Conservation (phyloP, 2,329 filamentous ascomycete species). For the Knoxdaviesia proteae region DNA sequence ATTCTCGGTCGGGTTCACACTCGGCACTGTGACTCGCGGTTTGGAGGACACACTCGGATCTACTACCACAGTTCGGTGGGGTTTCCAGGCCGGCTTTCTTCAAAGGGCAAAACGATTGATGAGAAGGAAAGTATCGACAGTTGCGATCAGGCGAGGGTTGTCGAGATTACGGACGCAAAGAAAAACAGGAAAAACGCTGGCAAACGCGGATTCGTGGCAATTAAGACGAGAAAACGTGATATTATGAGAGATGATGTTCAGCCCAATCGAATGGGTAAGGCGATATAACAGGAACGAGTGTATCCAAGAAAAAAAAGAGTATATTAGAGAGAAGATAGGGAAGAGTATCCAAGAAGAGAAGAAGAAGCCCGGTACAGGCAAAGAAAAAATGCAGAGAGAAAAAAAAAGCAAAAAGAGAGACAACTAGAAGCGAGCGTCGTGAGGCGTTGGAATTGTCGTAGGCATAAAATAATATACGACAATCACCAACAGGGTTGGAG, state of each 20-base stretch:
- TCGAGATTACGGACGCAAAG: too few species aligned
- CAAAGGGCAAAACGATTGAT: too few species aligned
- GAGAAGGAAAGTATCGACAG: too few species aligned
- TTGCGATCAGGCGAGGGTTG: too few species aligned
- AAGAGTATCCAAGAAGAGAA: constrained; percentile 1
- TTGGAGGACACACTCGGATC: too few species aligned
- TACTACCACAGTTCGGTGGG: too few species aligned
- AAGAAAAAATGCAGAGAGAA: constrained; percentile 2
- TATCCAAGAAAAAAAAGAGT: constrained; percentile 4
- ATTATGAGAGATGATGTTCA: background rate
- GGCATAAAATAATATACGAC: background rate
- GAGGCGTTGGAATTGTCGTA: background rate
- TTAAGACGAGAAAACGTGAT: background rate
- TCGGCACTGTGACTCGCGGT: too few species aligned
- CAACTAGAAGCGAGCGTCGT: background rate
- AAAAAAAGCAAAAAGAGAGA: background rate
- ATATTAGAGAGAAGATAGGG: background rate
- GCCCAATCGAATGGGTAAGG: constrained; percentile 1
- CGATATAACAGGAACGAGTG: background rate
- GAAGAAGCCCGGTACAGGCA: constrained; percentile 1
- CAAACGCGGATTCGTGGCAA: too few species aligned
- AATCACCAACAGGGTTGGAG: background rate
- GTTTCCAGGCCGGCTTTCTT: too few species aligned
- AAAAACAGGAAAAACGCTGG: too few species aligned
- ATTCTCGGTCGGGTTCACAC: too few species aligned